A percentile compares a stretch with the other conserved stretches of the same genome.
Conservation (phyloP, 495 filamentous ascomycete genomes). For the Friedmanniomyces simplex region DNA sequence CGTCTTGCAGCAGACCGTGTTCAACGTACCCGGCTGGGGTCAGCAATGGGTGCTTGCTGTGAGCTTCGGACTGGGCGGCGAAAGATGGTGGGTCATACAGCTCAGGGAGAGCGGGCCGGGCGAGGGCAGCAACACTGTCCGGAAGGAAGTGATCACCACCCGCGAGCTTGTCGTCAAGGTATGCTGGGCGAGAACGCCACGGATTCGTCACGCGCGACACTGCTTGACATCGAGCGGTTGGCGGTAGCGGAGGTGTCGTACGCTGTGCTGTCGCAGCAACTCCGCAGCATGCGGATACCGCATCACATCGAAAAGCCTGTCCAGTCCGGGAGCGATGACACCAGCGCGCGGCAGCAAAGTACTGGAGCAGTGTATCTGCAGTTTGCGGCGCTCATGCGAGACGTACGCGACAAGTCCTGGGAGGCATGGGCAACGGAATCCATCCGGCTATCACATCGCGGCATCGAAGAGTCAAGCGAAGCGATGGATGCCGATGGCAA, state of each 20-base stretch:
- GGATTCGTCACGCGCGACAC: not conserved
- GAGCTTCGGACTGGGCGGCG: slow-evolving; percentile 23
- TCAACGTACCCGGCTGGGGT: slow-evolving; percentile 24
- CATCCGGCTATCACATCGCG: slow-evolving; percentile 12
- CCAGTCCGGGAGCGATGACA: not conserved
- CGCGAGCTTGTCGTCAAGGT: not conserved
- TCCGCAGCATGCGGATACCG: not conserved
- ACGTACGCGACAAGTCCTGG: not conserved
- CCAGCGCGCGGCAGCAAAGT: not conserved
- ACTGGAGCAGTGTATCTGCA: slow-evolving; percentile 3
- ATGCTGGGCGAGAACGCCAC: not conserved
- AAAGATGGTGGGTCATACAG: slow-evolving; percentile 30
- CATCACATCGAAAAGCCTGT: not conserved
- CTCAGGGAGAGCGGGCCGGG: slow-evolving; percentile 5
- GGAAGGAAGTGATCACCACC: not conserved
- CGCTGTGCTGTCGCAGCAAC: slow-evolving; percentile 3
- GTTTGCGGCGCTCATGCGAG: slow-evolving; percentile 12
- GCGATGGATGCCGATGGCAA: not conserved
- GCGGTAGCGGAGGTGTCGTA: slow-evolving; percentile 9
- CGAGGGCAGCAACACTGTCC: not conserved
- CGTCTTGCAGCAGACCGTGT: slow-evolving; percentile 23
- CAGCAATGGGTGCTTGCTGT: slow-evolving; percentile 26
- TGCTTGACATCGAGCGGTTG: slow-evolving; percentile 5
- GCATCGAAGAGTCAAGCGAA: not conserved
- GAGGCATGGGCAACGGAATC: slow-evolving; percentile 11